These are phyloP conservation scores for Epicoccum sorghinum DNA, from an alignment of 2,329 filamentous ascomycete genomes.

Conservation along the genomic window DNA sequence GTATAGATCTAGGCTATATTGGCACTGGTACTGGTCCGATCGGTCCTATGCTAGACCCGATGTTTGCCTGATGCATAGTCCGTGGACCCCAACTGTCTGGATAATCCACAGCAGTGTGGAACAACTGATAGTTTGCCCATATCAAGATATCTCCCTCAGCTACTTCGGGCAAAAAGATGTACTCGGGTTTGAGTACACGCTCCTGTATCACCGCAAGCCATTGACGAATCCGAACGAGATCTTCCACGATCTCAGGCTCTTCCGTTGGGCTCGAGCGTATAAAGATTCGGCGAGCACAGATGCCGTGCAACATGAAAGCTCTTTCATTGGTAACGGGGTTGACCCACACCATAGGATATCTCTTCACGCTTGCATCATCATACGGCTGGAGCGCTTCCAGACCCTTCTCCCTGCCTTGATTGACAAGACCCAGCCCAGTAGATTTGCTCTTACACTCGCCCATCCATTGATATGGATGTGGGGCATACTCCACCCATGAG, in stretches of 20 bases:
- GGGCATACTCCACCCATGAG: constrained; percentile 53
- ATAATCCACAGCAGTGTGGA: background rate
- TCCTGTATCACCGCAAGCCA: background rate
- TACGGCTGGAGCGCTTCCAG: background rate
- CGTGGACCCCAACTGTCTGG: background rate
- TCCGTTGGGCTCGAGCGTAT: background rate
- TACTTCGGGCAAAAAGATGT: background rate
- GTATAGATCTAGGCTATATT: no score
- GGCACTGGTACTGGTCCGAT: no score
- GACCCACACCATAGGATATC: background rate
- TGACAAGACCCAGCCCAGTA: background rate
- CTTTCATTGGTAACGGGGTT: background rate
- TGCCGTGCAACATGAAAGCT: background rate
- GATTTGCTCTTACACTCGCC: background rate
- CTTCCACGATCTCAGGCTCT: background rate
- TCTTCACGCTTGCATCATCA: background rate
- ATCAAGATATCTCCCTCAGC: background rate
- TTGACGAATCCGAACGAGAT: background rate
- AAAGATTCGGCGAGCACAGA: background rate
- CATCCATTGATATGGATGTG: constrained; percentile 11
- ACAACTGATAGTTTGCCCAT: background rate
- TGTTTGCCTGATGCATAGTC: background rate
- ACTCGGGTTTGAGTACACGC: background rate
- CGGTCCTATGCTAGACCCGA: no score
- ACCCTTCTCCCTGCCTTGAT: background rate